phyloP scores from a whole-genome alignment of 352 stramenopile genomes.

The Phytophthora idaei region DNA sequence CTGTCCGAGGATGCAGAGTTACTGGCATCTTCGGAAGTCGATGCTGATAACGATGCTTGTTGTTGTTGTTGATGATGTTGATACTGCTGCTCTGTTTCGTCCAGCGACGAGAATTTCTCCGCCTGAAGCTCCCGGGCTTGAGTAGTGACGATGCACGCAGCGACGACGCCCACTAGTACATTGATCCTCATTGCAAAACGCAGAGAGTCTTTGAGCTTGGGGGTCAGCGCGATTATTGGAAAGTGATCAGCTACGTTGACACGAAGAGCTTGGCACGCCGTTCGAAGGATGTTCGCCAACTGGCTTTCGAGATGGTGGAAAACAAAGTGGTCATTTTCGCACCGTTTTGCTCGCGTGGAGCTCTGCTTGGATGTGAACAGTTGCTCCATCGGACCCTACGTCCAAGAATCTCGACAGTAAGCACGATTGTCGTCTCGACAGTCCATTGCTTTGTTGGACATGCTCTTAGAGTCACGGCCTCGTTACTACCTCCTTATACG shows the following conservation, averaged over 20 bases:
- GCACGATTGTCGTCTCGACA: not conserved
- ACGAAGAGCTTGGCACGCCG: constrained; percentile 5
- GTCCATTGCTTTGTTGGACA: not conserved
- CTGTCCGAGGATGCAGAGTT: not conserved
- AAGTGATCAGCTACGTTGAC: constrained; percentile 4
- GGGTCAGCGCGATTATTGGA: not conserved
- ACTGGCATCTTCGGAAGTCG: not conserved
- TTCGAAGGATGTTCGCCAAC: constrained; percentile 4
- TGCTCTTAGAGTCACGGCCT: no score
- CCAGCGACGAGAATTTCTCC: not conserved
- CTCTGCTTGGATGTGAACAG: not conserved
- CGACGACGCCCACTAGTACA: not conserved
- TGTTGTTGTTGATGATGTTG: not conserved
- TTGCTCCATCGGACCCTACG: not conserved
- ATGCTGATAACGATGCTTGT: not conserved
- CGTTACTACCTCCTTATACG: no score
- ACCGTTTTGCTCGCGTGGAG: not conserved
- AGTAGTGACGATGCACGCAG: not conserved
- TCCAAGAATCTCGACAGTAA: not conserved
- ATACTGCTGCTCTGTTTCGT: constrained; percentile 1
- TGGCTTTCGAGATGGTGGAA: constrained; percentile 7
- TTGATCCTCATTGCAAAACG: constrained; percentile 1
- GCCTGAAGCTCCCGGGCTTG: constrained; percentile 7
- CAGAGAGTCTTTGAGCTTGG: not conserved
- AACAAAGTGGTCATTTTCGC: not conserved